These are phyloP conservation scores for Thoreauomyces humboldtii DNA, from an alignment of 192 early-diverging fungal species.

Conservation along the genomic window DNA sequence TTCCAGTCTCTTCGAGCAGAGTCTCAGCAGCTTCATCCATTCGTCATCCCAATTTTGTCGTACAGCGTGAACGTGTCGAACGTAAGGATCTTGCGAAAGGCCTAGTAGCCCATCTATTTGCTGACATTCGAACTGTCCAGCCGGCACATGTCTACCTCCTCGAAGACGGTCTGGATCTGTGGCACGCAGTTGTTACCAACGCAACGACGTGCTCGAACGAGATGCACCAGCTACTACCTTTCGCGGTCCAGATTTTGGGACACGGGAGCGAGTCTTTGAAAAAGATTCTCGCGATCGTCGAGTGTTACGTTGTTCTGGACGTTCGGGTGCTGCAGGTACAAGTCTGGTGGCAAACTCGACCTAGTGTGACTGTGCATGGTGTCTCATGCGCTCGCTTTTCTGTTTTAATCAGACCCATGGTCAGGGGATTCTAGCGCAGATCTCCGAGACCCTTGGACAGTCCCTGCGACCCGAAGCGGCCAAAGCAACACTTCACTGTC, in stretches of 20 bases:
- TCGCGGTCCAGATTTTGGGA: conserved; percentile 62
- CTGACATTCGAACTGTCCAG: too few species aligned
- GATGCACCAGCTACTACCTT: conserved; percentile 61
- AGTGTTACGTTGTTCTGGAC: conserved; percentile 75
- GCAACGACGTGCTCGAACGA: conserved; percentile 47
- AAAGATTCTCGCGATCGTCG: conserved; percentile 76
- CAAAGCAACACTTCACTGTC: conserved; percentile 54
- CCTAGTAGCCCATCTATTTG: too few species aligned
- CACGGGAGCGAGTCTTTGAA: conserved; percentile 74
- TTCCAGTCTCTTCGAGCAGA: conserved; percentile 66
- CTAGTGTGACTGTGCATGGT: neutral
- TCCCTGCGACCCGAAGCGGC: conserved; percentile 60
- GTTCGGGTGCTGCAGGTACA: conserved; percentile 56
- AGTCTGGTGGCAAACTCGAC: neutral
- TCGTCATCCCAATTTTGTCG: conserved; percentile 74
- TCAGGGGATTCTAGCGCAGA: conserved; percentile 17
- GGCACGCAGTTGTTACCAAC: conserved; percentile 79
- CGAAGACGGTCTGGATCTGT: conserved; percentile 89
- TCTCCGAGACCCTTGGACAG: conserved; percentile 46
- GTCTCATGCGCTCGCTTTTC: conserved; percentile 8
- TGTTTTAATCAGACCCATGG: conserved; percentile 34
- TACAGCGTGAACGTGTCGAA: conserved; percentile 67
- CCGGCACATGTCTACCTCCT: conserved; percentile 75
- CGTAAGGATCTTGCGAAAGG: too few species aligned
- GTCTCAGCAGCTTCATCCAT: conserved; percentile 66